Percentiles rank a stretch among this genome's conserved stretches.
phyloP scores from a whole-genome alignment of 2,329 filamentous ascomycete species.

The Trichoderma sp. region DNA sequence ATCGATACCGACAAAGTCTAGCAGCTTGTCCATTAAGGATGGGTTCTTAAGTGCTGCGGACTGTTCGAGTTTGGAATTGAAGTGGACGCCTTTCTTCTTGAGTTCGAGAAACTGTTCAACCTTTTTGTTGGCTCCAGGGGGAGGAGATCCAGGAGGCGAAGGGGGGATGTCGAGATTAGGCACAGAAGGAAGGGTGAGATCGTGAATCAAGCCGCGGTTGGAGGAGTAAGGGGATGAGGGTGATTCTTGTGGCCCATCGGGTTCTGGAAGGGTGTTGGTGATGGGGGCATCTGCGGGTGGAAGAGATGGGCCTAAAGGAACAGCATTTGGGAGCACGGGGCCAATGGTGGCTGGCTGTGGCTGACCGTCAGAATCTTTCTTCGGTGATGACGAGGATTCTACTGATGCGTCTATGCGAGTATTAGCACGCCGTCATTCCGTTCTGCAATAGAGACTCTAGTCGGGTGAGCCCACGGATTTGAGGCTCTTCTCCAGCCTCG shows the following conservation, averaged over 20 bases:
- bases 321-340: slow-evolving; percentile 31
- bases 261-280: slow-evolving; percentile 20
- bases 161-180: slow-evolving; percentile 72
- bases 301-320: slow-evolving; percentile 40
- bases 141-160: slow-evolving; percentile 64
- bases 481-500: slow-evolving; percentile 2
- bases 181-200: slow-evolving; percentile 68
- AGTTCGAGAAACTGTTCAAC: slow-evolving; percentile 71
- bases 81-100: slow-evolving; percentile 74
- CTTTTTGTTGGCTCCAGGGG: slow-evolving; percentile 56
- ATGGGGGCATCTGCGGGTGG: slow-evolving; percentile 31
- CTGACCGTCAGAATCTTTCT: not conserved
- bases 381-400: not conserved
- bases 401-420: not conserved
- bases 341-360: slow-evolving; percentile 25
- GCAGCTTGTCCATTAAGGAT: slow-evolving; percentile 66
- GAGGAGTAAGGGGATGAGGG: slow-evolving; percentile 62
- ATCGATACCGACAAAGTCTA: slow-evolving; percentile 58
- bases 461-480: not conserved
- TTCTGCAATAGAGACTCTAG: not conserved
- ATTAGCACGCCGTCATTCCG: not conserved
- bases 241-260: slow-evolving; percentile 25
- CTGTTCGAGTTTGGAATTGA: slow-evolving; percentile 69
- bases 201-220: slow-evolving; percentile 61
- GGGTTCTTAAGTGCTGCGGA: slow-evolving; percentile 70